Percentiles rank a stretch among this genome's conserved stretches.
phyloP scores from a whole-genome alignment of 2,329 filamentous ascomycete genomes.

The Beauveria brongniartii region DNA sequence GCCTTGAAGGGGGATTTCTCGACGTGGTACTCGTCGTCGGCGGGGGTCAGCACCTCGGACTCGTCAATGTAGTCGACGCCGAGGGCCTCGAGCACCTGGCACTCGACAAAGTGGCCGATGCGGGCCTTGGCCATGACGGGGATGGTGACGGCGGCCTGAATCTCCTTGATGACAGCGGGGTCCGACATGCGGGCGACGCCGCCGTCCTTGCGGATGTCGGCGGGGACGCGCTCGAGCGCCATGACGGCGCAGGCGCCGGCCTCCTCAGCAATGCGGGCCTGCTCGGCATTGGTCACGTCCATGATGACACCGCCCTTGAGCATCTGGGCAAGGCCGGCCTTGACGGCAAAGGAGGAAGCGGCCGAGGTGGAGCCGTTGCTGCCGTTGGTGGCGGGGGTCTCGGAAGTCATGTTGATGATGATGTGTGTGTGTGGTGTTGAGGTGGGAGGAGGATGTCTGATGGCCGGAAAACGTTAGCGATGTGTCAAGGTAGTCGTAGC shows the following conservation, averaged over 20 bases:
- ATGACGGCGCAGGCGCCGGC: conserved; percentile 95
- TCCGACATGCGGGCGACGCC: conserved; percentile 97
- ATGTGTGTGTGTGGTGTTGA: background rate
- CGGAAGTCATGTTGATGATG: conserved; percentile 26
- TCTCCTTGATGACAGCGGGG: conserved; percentile 87
- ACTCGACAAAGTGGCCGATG: conserved; percentile 97
- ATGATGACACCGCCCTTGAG: conserved; percentile 99
- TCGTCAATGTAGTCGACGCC: conserved; percentile 98
- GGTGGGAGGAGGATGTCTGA: background rate
- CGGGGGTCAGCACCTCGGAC: conserved; percentile 92
- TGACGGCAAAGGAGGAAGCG: conserved; percentile 68
- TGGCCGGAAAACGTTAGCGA: background rate
- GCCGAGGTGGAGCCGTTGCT: conserved; percentile 24
- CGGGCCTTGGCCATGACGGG: conserved; percentile 98
- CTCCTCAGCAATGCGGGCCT: conserved; percentile 95
- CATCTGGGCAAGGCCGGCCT: conserved; percentile 94
- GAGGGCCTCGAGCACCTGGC: conserved; percentile 92
- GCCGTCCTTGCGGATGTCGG: conserved; percentile 86
- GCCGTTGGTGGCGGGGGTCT: conserved; percentile 15
- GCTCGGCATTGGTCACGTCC: conserved; percentile 91
- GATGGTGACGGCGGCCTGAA: conserved; percentile 90
- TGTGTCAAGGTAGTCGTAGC: background rate
- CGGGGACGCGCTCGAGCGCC: conserved; percentile 94
- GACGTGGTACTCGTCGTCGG: conserved; percentile 85
- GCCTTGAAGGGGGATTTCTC: conserved; percentile 76